Base-by-base conservation (phyloP, 306 rosid species). In the Fragaria iinumae region DNA sequence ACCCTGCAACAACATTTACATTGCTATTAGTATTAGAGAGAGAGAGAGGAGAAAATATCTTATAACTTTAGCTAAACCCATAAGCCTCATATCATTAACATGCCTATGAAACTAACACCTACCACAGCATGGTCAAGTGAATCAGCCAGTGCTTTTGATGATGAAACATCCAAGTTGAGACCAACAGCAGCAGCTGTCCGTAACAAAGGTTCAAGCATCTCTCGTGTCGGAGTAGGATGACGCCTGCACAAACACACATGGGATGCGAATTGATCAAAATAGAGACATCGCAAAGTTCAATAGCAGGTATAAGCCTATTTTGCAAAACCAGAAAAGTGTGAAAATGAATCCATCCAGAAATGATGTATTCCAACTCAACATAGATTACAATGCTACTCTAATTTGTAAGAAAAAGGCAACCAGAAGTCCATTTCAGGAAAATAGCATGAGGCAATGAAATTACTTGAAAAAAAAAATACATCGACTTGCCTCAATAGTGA, bases 91-190 rank as follows among this genome's bases (percentile, higher is more conserved):
- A 20, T 50, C 32, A 74, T 17, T 10, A 29, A 27, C 25, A 27
- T 70, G 39, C 71, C 50, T 41, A 38, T 44, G 5, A 53, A 43
- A 20, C 67, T 29, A 77, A 50, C 57, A 86, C 72, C 69, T 82
- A 92, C 99, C 93, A 92, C 95, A 34, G 99, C 98, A 80, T 50
- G 86, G 84, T 95, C 99, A 77, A 95, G 99, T 70, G 98, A 95
- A 85, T 95, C 97, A 76, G 99, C 99, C 83, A 95, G 83, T 65
- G 96, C 91, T 83, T 92, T 95, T 49, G 98, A 95, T 32, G 99
- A 91, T 6, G 98, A 86, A 44, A 89, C 88, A 80, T 95, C 97
- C 96, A 95, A 89, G 84, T 81, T 83, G 78, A 95, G 86, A 77
- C 97, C 98, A 87, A 92, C 80, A 76, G 97, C 93, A 79, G 92